Percentiles rank a stretch among this genome's conserved stretches.
These are phyloP conservation scores for Penicillium sp. DNA, from an alignment of 2,329 filamentous ascomycete species.

Conservation along the genomic window DNA sequence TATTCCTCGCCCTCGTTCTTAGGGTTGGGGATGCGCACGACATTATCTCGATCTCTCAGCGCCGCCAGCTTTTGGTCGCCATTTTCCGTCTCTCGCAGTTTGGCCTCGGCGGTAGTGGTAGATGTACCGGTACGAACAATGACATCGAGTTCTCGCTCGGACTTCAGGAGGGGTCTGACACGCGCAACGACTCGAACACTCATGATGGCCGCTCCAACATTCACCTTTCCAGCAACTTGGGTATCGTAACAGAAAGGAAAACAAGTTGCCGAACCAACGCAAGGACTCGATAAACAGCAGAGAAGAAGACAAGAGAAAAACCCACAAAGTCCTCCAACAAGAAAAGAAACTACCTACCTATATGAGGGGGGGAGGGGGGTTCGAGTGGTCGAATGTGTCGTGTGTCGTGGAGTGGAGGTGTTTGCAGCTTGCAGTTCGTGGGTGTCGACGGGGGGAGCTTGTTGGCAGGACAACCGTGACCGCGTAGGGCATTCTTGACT, in stretches of 20 bases:
- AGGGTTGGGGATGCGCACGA: slow-evolving; percentile 89
- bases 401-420: slow-evolving; percentile 17
- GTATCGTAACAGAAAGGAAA: slow-evolving; percentile 2
- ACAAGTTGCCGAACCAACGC: background rate
- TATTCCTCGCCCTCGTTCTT: slow-evolving; percentile 92
- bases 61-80: slow-evolving; percentile 32
- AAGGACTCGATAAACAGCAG: slow-evolving; percentile 9
- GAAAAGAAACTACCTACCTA: slow-evolving; percentile 24
- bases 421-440: slow-evolving; percentile 11
- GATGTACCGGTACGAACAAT: slow-evolving; percentile 73
- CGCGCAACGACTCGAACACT: slow-evolving; percentile 84
- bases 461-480: slow-evolving; percentile 30
- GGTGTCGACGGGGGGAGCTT: slow-evolving; percentile 12
- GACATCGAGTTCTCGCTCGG: slow-evolving; percentile 83
- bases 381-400: background rate
- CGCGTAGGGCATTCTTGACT: background rate
- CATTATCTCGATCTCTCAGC: slow-evolving; percentile 60
- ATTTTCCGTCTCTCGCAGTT: slow-evolving; percentile 26
- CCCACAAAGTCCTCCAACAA: slow-evolving; percentile 17
- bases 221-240: slow-evolving; percentile 8
- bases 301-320: slow-evolving; percentile 15
- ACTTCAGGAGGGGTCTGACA: slow-evolving; percentile 83
- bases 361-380: slow-evolving; percentile 17
- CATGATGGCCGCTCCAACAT: slow-evolving; percentile 34
- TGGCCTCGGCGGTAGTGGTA: slow-evolving; percentile 20